phyloP scores from a whole-genome alignment of 495 filamentous ascomycete species.

The Rhypophila decipiens region DNA sequence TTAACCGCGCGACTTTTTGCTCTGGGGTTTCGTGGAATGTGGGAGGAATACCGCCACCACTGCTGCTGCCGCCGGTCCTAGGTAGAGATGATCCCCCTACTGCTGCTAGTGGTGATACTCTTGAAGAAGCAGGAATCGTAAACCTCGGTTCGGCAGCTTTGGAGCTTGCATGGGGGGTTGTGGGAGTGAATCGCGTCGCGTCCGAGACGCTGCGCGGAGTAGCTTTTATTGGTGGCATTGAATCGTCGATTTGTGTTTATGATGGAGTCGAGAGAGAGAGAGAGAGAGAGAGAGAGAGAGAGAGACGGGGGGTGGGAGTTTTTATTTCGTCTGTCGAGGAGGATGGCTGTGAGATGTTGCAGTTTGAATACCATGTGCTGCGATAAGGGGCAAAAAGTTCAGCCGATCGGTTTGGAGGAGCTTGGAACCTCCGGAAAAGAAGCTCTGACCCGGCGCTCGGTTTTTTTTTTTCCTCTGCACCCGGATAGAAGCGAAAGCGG shows the following conservation, averaged over 20 bases:
- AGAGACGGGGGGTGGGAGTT: neutral
- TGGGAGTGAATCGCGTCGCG: slow-evolving; percentile 93
- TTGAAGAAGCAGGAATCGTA: slow-evolving; percentile 48
- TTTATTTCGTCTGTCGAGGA: too few relatives aligned
- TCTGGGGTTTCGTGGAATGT: slow-evolving; percentile 65
- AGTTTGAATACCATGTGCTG: too few relatives aligned
- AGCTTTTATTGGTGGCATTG: slow-evolving; percentile 15
- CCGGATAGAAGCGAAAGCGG: neutral
- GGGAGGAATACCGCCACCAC: slow-evolving; percentile 8
- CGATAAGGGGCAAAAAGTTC: too few relatives aligned
- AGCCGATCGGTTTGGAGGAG: neutral
- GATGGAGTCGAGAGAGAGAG: too few relatives aligned
- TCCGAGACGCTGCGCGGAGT: slow-evolving; percentile 87
- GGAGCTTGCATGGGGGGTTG: slow-evolving; percentile 77
- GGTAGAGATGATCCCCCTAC: too few relatives aligned
- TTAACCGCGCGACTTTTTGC: slow-evolving; percentile 80
- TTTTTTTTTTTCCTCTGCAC: neutral
- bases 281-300: too few relatives aligned
- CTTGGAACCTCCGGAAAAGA: neutral
- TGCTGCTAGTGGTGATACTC: neutral
- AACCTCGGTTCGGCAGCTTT: slow-evolving; percentile 50
- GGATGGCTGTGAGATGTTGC: too few relatives aligned
- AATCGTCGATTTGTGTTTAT: neutral
- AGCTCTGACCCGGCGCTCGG: neutral
- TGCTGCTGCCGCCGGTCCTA: slow-evolving; percentile 14